Conservation (phyloP, 768 basidiomycete genomes). For the Kwoniella heveanensis region DNA sequence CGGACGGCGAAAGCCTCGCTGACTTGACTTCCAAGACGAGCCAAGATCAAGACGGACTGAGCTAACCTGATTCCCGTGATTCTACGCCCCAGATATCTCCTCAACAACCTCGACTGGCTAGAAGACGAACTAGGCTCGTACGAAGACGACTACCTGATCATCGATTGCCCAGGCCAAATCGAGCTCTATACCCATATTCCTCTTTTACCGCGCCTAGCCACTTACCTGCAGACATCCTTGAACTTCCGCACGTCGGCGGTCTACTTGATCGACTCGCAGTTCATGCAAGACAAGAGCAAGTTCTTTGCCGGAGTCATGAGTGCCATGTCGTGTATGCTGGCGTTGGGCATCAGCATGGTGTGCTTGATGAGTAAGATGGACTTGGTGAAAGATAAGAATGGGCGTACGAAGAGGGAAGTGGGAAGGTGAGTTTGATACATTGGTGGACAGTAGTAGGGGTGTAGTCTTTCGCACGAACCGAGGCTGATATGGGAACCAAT, state of each 20-base stretch:
- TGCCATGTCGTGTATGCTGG: conserved; percentile 99
- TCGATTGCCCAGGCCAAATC: conserved; percentile 68
- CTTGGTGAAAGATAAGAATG: conserved; percentile 70
- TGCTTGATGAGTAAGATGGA: conserved; percentile 99
- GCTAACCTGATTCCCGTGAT: too few species aligned
- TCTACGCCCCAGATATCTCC: conserved; percentile 91
- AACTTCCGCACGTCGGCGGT: conserved; percentile 83
- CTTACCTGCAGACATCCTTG: conserved; percentile 65
- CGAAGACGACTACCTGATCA: conserved; percentile 82
- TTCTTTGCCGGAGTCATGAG: conserved; percentile 97
- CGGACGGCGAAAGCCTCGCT: too few species aligned
- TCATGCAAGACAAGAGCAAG: conserved; percentile 99
- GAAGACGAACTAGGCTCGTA: conserved; percentile 92
- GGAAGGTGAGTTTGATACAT: conserved; percentile 68
- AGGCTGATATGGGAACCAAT: neutral
- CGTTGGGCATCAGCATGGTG: conserved; percentile 93
- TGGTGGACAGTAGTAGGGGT: too few species aligned
- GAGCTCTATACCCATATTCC: conserved; percentile 98
- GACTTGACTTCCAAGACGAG: too few species aligned
- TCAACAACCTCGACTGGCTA: conserved; percentile 98
- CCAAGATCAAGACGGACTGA: too few species aligned
- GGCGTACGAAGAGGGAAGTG: conserved; percentile 67
- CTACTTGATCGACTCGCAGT: conserved; percentile 95
- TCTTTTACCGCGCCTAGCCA: conserved; percentile 87
- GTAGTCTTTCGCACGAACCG: too few species aligned